A percentile compares a stretch with the other conserved stretches of the same genome.
Conservation (phyloP, 2,329 filamentous ascomycete genomes). For the Hypoxylon rubiginosum region DNA sequence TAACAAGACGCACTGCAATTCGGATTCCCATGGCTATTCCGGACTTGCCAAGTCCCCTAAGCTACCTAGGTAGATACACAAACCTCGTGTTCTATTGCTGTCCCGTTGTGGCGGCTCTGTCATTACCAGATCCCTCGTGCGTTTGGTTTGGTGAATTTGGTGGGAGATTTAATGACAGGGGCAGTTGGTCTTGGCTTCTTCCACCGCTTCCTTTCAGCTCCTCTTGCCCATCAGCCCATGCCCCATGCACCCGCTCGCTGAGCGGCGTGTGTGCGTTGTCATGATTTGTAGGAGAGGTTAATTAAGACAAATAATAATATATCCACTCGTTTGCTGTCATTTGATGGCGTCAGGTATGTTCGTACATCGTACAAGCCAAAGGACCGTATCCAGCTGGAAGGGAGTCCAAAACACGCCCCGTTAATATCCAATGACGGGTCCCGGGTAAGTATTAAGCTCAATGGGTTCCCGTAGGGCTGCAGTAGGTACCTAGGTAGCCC, state of each 20-base stretch:
- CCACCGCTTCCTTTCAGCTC: neutral
- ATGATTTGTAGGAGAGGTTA: neutral
- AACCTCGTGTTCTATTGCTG: slow-evolving; percentile 14
- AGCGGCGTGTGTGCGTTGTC: neutral
- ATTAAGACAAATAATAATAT: neutral
- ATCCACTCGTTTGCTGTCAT: neutral
- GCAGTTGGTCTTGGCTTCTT: neutral
- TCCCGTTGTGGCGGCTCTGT: slow-evolving; percentile 5
- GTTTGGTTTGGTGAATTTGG: neutral
- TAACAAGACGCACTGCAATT: slow-evolving; percentile 16
- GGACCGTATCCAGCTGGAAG: neutral
- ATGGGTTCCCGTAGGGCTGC: slow-evolving; percentile 22
- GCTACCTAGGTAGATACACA: neutral
- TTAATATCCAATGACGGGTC: neutral
- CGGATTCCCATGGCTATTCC: slow-evolving; percentile 1
- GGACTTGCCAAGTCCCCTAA: neutral
- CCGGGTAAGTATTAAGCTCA: neutral
- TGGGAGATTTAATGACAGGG: neutral
- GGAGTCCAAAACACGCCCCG: neutral
- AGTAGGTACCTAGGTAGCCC: slow-evolving; percentile 10
- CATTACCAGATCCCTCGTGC: neutral
- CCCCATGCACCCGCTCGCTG: too few species aligned
- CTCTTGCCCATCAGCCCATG: too few species aligned
- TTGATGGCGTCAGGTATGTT: neutral
- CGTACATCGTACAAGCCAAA: neutral